These are phyloP conservation scores for Myotisia sp. DNA, from an alignment of 2,329 filamentous ascomycete genomes.

Conservation along the genomic window DNA sequence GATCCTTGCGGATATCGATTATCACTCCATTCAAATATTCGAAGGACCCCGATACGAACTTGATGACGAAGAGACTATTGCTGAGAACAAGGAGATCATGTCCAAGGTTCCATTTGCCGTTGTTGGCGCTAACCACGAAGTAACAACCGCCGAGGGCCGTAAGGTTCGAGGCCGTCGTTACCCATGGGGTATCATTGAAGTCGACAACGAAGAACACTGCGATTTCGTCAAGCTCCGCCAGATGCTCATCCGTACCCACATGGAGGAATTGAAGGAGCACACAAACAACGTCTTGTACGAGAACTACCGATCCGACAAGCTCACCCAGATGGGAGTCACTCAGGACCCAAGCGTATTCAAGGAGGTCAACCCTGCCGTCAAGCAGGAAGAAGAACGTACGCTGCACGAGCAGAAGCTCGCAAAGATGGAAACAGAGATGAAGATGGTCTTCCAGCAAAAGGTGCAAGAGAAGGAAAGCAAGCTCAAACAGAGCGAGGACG, in stretches of 20 bases:
- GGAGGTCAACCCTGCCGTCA: slow-evolving; percentile 99
- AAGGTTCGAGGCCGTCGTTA: slow-evolving; percentile 93
- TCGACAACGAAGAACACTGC: slow-evolving; percentile 99
- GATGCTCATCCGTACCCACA: slow-evolving; percentile 99
- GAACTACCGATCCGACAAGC: slow-evolving; percentile 99
- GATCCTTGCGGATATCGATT: slow-evolving; percentile 93
- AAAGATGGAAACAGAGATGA: slow-evolving; percentile 99
- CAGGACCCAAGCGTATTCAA: slow-evolving; percentile 99
- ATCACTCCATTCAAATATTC: slow-evolving; percentile 97
- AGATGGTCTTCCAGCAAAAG: slow-evolving; percentile 99
- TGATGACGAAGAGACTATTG: slow-evolving; percentile 97
- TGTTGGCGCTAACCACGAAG: slow-evolving; percentile 91
- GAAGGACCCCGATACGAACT: slow-evolving; percentile 97
- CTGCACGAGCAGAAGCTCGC: slow-evolving; percentile 99
- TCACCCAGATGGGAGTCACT: slow-evolving; percentile 93
- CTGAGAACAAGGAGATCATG: slow-evolving; percentile 99
- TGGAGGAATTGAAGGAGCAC: slow-evolving; percentile 99
- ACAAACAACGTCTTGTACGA: slow-evolving; percentile 98
- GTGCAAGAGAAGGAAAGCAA: slow-evolving; percentile 99
- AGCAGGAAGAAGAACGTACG: slow-evolving; percentile 97
- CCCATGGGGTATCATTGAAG: slow-evolving; percentile 97
- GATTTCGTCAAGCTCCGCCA: slow-evolving; percentile 99
- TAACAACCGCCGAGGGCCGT: slow-evolving; percentile 78
- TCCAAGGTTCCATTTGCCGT: slow-evolving; percentile 98
- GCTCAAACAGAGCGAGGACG: slow-evolving; percentile 97